phyloP scores from a whole-genome alignment of 768 basidiomycete genomes.

The Mrakia hoshinonis region DNA sequence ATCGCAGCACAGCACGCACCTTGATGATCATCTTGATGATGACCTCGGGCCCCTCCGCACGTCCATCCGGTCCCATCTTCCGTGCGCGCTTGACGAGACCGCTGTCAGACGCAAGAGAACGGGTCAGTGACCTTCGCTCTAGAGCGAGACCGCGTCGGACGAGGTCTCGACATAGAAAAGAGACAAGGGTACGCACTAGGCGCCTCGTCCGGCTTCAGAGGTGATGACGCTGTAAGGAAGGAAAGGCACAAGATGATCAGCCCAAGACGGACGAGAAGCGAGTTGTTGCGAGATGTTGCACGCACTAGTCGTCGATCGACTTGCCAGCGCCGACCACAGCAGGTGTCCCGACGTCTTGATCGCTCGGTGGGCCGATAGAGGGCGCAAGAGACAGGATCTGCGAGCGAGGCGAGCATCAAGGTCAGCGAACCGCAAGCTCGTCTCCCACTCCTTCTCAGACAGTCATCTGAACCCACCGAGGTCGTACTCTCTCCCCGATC shows the following conservation, averaged over 20 bases:
- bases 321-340: constrained; percentile 12
- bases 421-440: background rate
- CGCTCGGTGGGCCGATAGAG: constrained; percentile 18
- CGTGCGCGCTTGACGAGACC: constrained; percentile 85
- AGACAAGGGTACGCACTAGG: constrained; percentile 49
- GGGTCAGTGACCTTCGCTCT: constrained; percentile 77
- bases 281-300: no score
- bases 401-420: background rate
- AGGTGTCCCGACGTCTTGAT: background rate
- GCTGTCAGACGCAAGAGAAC: background rate
- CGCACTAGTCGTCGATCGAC: constrained; percentile 26
- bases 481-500: constrained; percentile 14
- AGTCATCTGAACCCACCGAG: background rate
- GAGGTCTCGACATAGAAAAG: constrained; percentile 75
- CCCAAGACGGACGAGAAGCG: no score
- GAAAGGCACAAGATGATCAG: no score
- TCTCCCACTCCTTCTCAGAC: background rate
- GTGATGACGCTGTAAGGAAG: constrained; percentile 20
- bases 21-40: constrained; percentile 99
- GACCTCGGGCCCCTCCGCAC: constrained; percentile 68
- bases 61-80: constrained; percentile 64
- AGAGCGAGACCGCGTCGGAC: constrained; percentile 43
- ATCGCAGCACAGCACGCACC: background rate
- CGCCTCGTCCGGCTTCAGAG: constrained; percentile 31
- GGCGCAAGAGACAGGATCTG: constrained; percentile 20